Evolutionary conservation across 345 rosid genomes (phyloP).

Genomic region (Pistacia atlantica): DNA sequence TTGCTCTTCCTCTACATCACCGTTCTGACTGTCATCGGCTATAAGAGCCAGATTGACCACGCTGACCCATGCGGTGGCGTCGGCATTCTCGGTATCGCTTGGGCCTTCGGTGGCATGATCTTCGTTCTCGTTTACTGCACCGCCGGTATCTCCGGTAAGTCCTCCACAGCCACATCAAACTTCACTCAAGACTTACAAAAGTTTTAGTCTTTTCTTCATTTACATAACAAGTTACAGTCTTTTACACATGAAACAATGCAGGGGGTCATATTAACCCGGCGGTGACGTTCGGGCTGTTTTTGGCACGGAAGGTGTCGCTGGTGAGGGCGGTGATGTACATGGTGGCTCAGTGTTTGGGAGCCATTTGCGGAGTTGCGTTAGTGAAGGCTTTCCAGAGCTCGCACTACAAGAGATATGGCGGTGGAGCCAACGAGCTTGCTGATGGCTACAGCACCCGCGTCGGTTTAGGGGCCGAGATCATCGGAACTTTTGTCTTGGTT

Average conservation of each 20-base stretch:
- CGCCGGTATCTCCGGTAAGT: slow-evolving; percentile 78
- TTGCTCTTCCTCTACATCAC: slow-evolving; percentile 73
- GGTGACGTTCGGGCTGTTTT: slow-evolving; percentile 74
- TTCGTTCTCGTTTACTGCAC: slow-evolving; percentile 84
- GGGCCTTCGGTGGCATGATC: slow-evolving; percentile 94
- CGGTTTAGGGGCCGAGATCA: slow-evolving; percentile 85
- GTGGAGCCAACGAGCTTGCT: slow-evolving; percentile 67
- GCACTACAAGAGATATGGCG: slow-evolving; percentile 50
- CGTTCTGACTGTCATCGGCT: slow-evolving; percentile 76
- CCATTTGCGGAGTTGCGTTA: slow-evolving; percentile 79
- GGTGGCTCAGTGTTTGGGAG: slow-evolving; percentile 80
- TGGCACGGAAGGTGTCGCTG: slow-evolving; percentile 80
- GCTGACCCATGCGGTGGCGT: slow-evolving; percentile 61
- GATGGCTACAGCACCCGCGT: slow-evolving; percentile 55
- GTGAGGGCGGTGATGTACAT: slow-evolving; percentile 64
- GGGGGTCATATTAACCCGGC: slow-evolving; percentile 91
- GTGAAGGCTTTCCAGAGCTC: slow-evolving; percentile 69
- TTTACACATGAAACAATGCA: slow-evolving; percentile 16
- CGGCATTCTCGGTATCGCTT: slow-evolving; percentile 81
- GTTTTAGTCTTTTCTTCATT: too few relatives aligned
- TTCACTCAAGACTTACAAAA: too few relatives aligned
- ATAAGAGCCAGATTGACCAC: slow-evolving; percentile 51
- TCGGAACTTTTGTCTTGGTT: slow-evolving; percentile 77
- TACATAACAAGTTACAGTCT: too few relatives aligned
- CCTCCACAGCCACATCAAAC: too few relatives aligned